Base-by-base conservation (phyloP, 2,329 filamentous ascomycete genomes). In the Paramyrothecium roridum region DNA sequence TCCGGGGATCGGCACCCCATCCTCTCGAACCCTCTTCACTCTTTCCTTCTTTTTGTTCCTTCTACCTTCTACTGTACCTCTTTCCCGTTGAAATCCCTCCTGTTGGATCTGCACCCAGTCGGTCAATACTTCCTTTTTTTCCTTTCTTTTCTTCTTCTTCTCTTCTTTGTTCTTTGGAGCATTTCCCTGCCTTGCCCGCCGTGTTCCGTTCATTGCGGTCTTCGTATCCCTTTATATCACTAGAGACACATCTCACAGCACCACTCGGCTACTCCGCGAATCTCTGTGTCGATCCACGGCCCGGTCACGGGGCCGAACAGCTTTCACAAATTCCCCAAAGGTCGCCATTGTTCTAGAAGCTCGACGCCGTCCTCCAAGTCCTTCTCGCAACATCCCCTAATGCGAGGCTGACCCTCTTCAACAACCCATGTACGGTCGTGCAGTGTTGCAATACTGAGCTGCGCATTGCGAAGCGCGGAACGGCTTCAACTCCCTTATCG, bases 281-380 rank as follows among this genome's bases (percentile, higher is more conserved):
- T 10, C 51, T 52, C 40, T 21, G 33, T 45, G 40, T 52, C 51
- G 52, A 30, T 30, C 17, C 30, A 50, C 48, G 48, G 48, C 48
- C 48, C 48, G 48, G 30, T 50, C 48, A 50, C 48, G 48, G 48
- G 48, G 48, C 48, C 23, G 48, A 50, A 33, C 26, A 30, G 48
- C 17, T 26, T 48, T 50, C 21, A 22, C 48, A 23, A n/a, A 50
- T 33, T 50, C 21, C n/a, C n/a, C n/a, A n/a, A 43, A 30, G 17
- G 22, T 50, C 21, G 48, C 48, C 21, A 22, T n/a, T 30, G 22
- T 50, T 50, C 48, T 50, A 50, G 48, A 50, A 50, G 48, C 48
- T 50, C 23, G 30, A 23, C 17, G 21, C 48, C 20, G 13, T 30
- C 26, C 10, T 30, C 26, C 4, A 30, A 10, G 6, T 10, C 26